Conservation (phyloP, 2,329 filamentous ascomycete species). For the Pyrenophora teres region DNA sequence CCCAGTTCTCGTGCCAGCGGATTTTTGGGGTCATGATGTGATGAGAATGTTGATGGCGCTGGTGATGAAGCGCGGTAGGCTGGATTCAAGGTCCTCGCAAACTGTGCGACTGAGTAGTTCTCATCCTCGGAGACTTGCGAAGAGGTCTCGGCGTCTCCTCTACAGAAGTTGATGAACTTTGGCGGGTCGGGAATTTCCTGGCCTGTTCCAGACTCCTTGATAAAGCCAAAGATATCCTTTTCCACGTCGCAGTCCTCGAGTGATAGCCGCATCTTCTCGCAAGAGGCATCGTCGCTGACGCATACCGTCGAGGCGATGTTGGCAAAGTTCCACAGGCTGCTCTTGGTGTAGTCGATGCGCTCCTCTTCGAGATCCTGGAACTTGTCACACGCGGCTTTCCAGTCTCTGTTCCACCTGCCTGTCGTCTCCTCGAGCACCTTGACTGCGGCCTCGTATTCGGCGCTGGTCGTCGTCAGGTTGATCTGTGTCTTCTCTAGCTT, state of each 20-base stretch:
- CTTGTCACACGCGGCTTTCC: slow-evolving; percentile 96
- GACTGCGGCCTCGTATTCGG: slow-evolving; percentile 90
- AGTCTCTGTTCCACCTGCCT: slow-evolving; percentile 93
- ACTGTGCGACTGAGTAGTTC: slow-evolving; percentile 92
- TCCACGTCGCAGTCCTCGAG: slow-evolving; percentile 96
- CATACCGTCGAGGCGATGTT: slow-evolving; percentile 97
- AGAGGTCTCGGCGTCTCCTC: slow-evolving; percentile 80
- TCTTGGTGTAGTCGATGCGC: slow-evolving; percentile 94
- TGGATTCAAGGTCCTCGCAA: slow-evolving; percentile 92
- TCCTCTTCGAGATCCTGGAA: slow-evolving; percentile 99
- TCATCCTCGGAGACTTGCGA: slow-evolving; percentile 88
- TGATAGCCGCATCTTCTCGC: slow-evolving; percentile 92
- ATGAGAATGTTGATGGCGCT: slow-evolving; percentile 89
- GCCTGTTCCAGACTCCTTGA: slow-evolving; percentile 84
- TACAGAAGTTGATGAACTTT: slow-evolving; percentile 98
- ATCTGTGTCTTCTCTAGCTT: slow-evolving; percentile 99
- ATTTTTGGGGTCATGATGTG: slow-evolving; percentile 84
- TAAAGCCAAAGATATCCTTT: slow-evolving; percentile 89
- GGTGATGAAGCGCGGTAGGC: slow-evolving; percentile 95
- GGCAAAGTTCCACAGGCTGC: slow-evolving; percentile 95
- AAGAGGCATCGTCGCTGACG: slow-evolving; percentile 90
- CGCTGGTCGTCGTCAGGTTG: slow-evolving; percentile 86
- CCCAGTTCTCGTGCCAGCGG: slow-evolving; percentile 71
- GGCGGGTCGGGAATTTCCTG: slow-evolving; percentile 97
- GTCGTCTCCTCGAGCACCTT: slow-evolving; percentile 96